Percentiles rank a stretch among this genome's conserved stretches.
phyloP scores from a whole-genome alignment of 768 basidiomycete genomes.

The Boletus bicolor region DNA sequence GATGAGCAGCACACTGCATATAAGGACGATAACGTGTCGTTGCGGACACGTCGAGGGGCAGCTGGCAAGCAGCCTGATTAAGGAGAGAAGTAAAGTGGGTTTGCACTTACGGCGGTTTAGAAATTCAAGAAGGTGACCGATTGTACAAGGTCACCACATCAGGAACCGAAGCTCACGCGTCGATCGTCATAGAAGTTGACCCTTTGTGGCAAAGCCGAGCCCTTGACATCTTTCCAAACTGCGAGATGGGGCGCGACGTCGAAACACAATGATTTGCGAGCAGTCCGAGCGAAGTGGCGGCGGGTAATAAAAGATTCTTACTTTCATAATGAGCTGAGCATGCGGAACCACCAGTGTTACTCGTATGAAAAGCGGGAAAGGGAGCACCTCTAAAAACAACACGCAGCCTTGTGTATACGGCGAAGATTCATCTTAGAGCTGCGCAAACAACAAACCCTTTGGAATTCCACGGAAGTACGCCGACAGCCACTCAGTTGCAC shows the following conservation, averaged over 20 bases:
- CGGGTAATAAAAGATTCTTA: not conserved
- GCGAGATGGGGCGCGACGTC: conserved; percentile 8
- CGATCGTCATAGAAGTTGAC: conserved; percentile 26
- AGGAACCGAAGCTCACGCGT: conserved; percentile 27
- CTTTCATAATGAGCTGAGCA: not conserved
- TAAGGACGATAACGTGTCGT: conserved; percentile 17
- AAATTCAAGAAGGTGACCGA: conserved; percentile 5
- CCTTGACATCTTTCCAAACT: conserved; percentile 19
- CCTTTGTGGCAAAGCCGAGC: conserved; percentile 19
- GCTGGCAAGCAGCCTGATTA: not conserved
- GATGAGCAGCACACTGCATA: not conserved
- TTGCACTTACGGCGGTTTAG: conserved; percentile 13
- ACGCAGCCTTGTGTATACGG: conserved; percentile 11
- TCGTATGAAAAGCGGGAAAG: conserved; percentile 1
- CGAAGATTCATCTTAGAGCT: conserved; percentile 27
- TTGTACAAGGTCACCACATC: conserved; percentile 11
- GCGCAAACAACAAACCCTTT: conserved; percentile 16
- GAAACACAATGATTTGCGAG: conserved; percentile 1
- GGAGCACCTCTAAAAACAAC: conserved; percentile 7
- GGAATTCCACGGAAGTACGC: conserved; percentile 6
- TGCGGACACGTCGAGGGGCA: conserved; percentile 24
- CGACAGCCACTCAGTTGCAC: conserved; percentile 2
- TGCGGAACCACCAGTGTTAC: not conserved
- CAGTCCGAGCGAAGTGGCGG: not conserved
- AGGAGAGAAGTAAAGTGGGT: conserved; percentile 1